Evolutionary conservation across 768 basidiomycete genomes (phyloP).

Genomic region (Sporobolomyces pararoseus): DNA sequence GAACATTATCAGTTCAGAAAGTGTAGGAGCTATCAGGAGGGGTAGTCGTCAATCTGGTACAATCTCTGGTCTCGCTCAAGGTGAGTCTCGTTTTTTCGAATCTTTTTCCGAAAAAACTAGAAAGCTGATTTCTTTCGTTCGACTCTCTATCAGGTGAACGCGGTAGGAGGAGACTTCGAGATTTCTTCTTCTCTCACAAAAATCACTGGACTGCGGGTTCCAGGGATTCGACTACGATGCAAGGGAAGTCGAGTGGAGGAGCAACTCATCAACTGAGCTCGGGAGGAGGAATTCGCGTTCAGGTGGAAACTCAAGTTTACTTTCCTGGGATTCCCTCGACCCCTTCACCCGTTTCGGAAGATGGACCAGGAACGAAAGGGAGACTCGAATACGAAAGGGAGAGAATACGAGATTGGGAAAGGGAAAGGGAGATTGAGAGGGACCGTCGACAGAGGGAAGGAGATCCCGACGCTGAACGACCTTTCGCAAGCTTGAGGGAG

Average conservation of each 20-base stretch:
- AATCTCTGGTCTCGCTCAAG: background rate
- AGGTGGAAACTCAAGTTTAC: constrained; percentile 15
- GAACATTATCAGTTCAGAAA: constrained; percentile 18
- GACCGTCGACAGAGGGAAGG: background rate
- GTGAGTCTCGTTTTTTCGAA: background rate
- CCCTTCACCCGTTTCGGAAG: background rate
- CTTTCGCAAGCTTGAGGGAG: constrained; percentile 14
- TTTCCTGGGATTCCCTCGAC: background rate
- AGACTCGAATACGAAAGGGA: background rate
- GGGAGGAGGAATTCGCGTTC: background rate
- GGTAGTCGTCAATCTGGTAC: constrained; percentile 6
- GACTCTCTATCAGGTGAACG: background rate
- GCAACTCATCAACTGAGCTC: background rate
- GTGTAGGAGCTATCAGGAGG: constrained; percentile 6
- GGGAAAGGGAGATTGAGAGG: constrained; percentile 7
- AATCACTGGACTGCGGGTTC: background rate
- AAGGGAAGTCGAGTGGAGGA: too few relatives aligned
- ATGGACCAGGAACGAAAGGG: background rate
- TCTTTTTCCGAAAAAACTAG: background rate
- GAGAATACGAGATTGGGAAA: background rate
- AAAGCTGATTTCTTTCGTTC: background rate
- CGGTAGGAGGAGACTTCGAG: background rate
- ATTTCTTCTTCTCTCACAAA: constrained; percentile 6
- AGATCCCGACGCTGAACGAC: background rate
- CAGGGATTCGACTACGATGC: background rate